Base-by-base conservation (phyloP, 75 land plant genomes). In the Picea sitchensis region DNA sequence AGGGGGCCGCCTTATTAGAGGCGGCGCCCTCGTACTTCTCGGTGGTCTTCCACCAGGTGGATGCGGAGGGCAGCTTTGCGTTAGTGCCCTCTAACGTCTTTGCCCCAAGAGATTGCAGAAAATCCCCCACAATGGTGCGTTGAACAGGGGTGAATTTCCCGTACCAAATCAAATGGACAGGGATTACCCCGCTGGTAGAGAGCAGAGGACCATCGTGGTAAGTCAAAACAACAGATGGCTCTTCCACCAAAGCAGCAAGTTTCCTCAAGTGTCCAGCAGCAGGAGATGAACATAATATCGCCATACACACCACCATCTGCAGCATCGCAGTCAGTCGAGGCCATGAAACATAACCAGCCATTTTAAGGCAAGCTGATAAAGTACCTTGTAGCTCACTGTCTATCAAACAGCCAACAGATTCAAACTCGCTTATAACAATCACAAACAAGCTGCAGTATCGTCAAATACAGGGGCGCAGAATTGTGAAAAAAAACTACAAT, bases 181-280 rank as follows among this genome's bases (percentile, higher is more conserved):
- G 54, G 21, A 88, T 64, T 81, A 4, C 56, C 82, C 20, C 17
- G 20, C 12, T 2, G 65, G 57, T 14, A 67, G 71, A 57, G 58
- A 94, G 86, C 76, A 92, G 81, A 1, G 86, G 89, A 26, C 94
- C 94, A 59, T 83, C 71, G 88, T 92, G 94, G 84, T 92, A 88
- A 85, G 78, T 60, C 9, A 87, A 57, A 26, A 81, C 67, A 8
- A 85, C 73, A 3, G 86, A 65, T 14, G 77, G n/a, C 4, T 78
- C 59, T 21, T 84, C 79, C 17, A 87, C 88, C 63, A 85, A 44
- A 3, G 15, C 54, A 6, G 23, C 7, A 32, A 73, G 74, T 67
- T 80, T 76, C 17, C 61, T 58, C 14, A 75, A 14, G 14, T 76
- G 62, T 20, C 32, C 57, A 30, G 65, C 11, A n/a, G 65, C 54